phyloP scores from a whole-genome alignment of 495 filamentous ascomycete species.

The Aspergillus nidulans region DNA sequence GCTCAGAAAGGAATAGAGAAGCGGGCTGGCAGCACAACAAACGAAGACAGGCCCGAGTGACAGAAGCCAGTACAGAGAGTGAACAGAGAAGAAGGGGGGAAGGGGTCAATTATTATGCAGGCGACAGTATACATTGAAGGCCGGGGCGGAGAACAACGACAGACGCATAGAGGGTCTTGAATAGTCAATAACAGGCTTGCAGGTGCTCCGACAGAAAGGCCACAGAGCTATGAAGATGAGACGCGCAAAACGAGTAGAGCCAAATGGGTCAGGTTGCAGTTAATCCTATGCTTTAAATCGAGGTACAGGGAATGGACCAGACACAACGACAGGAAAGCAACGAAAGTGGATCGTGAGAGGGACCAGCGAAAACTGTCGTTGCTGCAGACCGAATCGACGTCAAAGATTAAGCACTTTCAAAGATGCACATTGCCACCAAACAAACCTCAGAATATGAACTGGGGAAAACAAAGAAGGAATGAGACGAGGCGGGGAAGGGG shows the following conservation, averaged over 20 bases:
- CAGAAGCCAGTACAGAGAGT: constrained; percentile 13
- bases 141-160: constrained; percentile 12
- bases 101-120: constrained; percentile 15
- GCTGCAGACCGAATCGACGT: constrained; percentile 18
- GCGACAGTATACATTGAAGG: constrained; percentile 25
- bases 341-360: constrained; percentile 12
- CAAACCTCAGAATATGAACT: constrained; percentile 5
- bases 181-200: background rate
- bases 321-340: constrained; percentile 19
- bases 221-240: constrained; percentile 7
- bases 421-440: constrained; percentile 21
- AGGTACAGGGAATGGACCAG: constrained; percentile 13
- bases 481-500: background rate
- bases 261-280: constrained; percentile 8
- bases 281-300: constrained; percentile 17
- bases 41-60: constrained; percentile 16
- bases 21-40: constrained; percentile 18
- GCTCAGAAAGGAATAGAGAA: constrained; percentile 17
- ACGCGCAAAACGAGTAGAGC: background rate
- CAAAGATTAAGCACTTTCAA: constrained; percentile 21
- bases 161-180: constrained; percentile 6
- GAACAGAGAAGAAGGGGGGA: constrained; percentile 14
- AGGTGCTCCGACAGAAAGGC: constrained; percentile 6
- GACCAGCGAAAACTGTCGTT: constrained; percentile 16
- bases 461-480: constrained; percentile 6